These are phyloP conservation scores for Ustilago hordei DNA, from an alignment of 1,284 basidiomycete genomes.

Conservation along the genomic window DNA sequence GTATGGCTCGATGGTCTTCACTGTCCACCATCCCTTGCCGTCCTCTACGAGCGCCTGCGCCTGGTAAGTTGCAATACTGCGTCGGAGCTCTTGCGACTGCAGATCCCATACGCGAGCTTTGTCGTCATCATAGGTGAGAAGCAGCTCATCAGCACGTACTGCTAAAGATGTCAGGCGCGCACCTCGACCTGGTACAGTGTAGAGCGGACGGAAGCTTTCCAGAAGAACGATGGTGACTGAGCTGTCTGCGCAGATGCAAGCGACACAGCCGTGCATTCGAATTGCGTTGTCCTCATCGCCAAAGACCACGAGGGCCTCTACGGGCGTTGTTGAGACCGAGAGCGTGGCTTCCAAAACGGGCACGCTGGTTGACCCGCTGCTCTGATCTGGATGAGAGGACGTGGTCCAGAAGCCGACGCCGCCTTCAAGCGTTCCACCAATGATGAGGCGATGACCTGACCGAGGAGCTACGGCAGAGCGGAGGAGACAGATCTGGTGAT, in stretches of 20 bases:
- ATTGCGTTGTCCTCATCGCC: constrained; percentile 73
- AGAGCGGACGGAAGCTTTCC: constrained; percentile 77
- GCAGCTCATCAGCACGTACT: constrained; percentile 77
- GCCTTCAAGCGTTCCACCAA: constrained; percentile 55
- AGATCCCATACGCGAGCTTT: constrained; percentile 89
- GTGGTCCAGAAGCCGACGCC: constrained; percentile 69
- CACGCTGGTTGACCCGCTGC: background rate
- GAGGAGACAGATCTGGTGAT: constrained; percentile 36
- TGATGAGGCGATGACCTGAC: constrained; percentile 39
- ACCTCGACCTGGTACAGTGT: constrained; percentile 79
- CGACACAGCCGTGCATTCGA: constrained; percentile 77
- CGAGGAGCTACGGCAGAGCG: constrained; percentile 44
- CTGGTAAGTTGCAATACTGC: constrained; percentile 82
- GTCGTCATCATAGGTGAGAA: constrained; percentile 82
- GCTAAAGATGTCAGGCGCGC: constrained; percentile 77
- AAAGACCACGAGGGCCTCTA: constrained; percentile 76
- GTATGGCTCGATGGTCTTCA: constrained; percentile 35
- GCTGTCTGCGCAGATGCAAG: constrained; percentile 83
- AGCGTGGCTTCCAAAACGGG: constrained; percentile 78
- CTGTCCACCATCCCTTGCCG: constrained; percentile 52
- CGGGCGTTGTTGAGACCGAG: constrained; percentile 77
- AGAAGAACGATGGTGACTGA: constrained; percentile 82
- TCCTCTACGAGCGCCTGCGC: constrained; percentile 79
- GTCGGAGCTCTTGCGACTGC: constrained; percentile 84
- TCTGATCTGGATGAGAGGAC: background rate